These are phyloP conservation scores for Cladosporium oxysporum DNA, from an alignment of 2,329 filamentous ascomycete genomes.

Conservation along the genomic window DNA sequence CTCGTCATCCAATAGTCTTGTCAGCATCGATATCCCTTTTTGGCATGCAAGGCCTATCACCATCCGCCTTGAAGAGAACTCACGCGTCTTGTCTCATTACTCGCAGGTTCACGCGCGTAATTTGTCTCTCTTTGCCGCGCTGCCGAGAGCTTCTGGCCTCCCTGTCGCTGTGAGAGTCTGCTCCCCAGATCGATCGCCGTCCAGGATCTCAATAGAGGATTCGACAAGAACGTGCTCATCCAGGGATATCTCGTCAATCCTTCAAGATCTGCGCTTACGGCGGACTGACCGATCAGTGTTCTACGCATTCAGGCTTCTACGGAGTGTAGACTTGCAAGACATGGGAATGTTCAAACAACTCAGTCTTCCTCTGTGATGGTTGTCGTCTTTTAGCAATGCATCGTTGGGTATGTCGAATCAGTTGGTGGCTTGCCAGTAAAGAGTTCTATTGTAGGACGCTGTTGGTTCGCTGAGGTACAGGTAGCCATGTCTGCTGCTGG, in stretches of 20 bases:
- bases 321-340: neutral
- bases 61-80: neutral
- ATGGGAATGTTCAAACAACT: neutral
- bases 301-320: neutral
- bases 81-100: constrained; percentile 3
- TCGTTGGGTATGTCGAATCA: neutral
- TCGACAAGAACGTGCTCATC: constrained; percentile 5
- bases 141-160: constrained; percentile 3
- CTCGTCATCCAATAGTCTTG: neutral
- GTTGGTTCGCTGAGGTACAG: neutral
- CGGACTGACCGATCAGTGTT: neutral
- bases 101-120: neutral
- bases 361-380: neutral
- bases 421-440: neutral
- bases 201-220: neutral
- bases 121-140: neutral
- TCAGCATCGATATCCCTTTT: neutral
- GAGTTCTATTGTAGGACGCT: neutral
- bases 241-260: neutral
- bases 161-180: neutral
- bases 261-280: neutral
- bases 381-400: neutral
- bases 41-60: neutral
- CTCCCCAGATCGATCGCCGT: constrained; percentile 5
- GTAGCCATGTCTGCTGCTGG: neutral